A percentile compares a stretch with the other conserved stretches of the same genome.
phyloP scores from a whole-genome alignment of 2,329 filamentous ascomycete genomes.

The Fonsecaea pugnacius region DNA sequence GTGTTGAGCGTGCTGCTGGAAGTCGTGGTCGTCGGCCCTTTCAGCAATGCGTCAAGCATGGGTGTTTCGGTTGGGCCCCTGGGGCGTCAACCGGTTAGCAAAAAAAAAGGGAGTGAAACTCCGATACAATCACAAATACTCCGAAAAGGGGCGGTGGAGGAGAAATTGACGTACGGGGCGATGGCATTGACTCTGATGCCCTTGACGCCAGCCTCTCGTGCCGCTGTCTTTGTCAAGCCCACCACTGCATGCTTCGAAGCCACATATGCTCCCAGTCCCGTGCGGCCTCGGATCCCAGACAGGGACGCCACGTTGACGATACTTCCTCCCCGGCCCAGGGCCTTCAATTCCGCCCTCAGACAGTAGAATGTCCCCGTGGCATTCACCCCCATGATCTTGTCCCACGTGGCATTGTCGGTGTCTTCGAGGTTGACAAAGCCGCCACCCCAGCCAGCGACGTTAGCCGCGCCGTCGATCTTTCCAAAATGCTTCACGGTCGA shows the following conservation, averaged over 20 bases:
- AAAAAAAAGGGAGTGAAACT: too few species aligned
- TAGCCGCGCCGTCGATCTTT: conserved; percentile 30
- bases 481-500: conserved; percentile 27
- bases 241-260: conserved; percentile 50
- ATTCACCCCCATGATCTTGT: conserved; percentile 46
- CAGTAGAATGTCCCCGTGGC: conserved; percentile 48
- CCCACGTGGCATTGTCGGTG: conserved; percentile 44
- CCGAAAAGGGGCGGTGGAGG: too few species aligned
- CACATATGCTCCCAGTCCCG: conserved; percentile 48
- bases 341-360: conserved; percentile 48
- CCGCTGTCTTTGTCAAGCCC: conserved; percentile 49
- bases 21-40: too few species aligned
- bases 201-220: conserved; percentile 41
- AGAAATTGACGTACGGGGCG: conserved; percentile 29
- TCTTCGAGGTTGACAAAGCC: conserved; percentile 16
- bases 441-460: conserved; percentile 27
- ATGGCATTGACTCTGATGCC: conserved; percentile 46
- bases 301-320: conserved; percentile 51
- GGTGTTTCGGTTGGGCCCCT: too few species aligned
- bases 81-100: too few species aligned
- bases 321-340: conserved; percentile 44
- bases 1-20: too few species aligned
- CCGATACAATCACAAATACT: too few species aligned
- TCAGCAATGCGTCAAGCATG: too few species aligned
- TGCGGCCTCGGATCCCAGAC: conserved; percentile 43